phyloP scores from a whole-genome alignment of 345 rosid genomes.

The Clausena lansium region DNA sequence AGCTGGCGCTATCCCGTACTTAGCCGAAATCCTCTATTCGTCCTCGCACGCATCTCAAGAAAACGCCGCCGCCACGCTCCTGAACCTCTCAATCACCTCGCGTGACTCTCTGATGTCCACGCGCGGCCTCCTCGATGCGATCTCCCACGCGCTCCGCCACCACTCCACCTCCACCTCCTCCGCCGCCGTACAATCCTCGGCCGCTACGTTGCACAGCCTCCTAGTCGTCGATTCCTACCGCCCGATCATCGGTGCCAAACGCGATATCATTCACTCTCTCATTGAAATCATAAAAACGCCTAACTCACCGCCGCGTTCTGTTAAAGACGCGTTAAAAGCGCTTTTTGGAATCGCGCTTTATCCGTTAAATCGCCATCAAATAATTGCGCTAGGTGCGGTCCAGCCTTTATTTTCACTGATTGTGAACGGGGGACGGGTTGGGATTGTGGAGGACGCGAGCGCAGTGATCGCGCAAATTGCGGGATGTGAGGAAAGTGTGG shows the following conservation, averaged over 20 bases:
- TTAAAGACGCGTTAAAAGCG: constrained; percentile 87
- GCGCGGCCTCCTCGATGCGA: constrained; percentile 81
- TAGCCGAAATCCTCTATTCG: constrained; percentile 78
- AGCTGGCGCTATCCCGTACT: constrained; percentile 80
- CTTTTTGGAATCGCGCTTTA: constrained; percentile 69
- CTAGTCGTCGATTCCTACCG: constrained; percentile 75
- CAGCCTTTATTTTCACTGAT: constrained; percentile 60
- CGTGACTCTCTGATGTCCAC: constrained; percentile 76
- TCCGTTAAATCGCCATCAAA: constrained; percentile 59
- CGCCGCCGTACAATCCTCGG: constrained; percentile 70
- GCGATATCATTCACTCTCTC: constrained; percentile 77
- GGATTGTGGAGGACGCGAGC: constrained; percentile 88
- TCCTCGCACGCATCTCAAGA: constrained; percentile 61
- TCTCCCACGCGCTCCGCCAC: constrained; percentile 74
- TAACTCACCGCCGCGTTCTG: constrained; percentile 62
- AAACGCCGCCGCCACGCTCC: constrained; percentile 85
- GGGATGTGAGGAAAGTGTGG: constrained; percentile 85
- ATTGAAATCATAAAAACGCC: constrained; percentile 50
- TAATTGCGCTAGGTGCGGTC: constrained; percentile 67
- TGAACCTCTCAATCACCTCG: constrained; percentile 73
- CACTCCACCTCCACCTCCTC: constrained; percentile 55
- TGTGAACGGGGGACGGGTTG: constrained; percentile 70
- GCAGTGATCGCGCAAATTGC: constrained; percentile 92
- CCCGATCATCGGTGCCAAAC: constrained; percentile 76
- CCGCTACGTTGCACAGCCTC: constrained; percentile 83